A percentile compares a stretch with the other conserved stretches of the same genome.
Conservation (phyloP, 495 filamentous ascomycete genomes). For the Neurospora sp. region DNA sequence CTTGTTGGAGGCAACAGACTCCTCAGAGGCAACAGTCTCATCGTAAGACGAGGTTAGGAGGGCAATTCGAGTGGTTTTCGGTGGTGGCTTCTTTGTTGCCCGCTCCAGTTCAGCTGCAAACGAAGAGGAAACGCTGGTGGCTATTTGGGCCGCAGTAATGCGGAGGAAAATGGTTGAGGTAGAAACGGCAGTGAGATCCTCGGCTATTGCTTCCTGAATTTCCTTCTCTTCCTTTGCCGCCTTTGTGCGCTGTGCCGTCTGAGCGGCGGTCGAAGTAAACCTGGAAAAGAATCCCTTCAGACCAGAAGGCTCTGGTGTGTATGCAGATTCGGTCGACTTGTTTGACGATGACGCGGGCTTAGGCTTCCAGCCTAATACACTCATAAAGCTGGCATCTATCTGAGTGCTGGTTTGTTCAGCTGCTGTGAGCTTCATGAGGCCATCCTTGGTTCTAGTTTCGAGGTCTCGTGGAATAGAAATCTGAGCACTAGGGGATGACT, state of each 20-base stretch:
- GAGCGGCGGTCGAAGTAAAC: slow-evolving; percentile 40
- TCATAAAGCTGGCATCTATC: slow-evolving; percentile 88
- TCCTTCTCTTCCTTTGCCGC: slow-evolving; percentile 42
- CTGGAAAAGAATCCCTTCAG: slow-evolving; percentile 74
- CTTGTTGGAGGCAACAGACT: slow-evolving; percentile 25
- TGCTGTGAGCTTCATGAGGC: slow-evolving; percentile 67
- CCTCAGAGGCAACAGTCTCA: slow-evolving; percentile 57
- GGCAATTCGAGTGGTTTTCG: slow-evolving; percentile 71
- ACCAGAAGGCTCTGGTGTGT: slow-evolving; percentile 39
- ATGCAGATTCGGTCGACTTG: slow-evolving; percentile 30
- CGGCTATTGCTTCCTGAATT: slow-evolving; percentile 44
- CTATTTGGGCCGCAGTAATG: slow-evolving; percentile 73
- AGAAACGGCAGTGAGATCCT: slow-evolving; percentile 55
- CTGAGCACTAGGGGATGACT: slow-evolving; percentile 61
- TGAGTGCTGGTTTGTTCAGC: slow-evolving; percentile 75
- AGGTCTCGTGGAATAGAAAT: slow-evolving; percentile 72
- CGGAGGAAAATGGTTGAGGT: slow-evolving; percentile 77
- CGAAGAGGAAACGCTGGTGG: slow-evolving; percentile 52
- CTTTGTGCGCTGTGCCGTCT: slow-evolving; percentile 32
- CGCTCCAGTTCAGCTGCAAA: slow-evolving; percentile 85
- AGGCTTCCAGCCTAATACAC: slow-evolving; percentile 72
- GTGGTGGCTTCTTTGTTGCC: slow-evolving; percentile 93
- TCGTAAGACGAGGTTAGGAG: slow-evolving; percentile 88
- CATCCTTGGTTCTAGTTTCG: slow-evolving; percentile 69
- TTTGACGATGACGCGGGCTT: slow-evolving; percentile 28